phyloP scores from a whole-genome alignment of 371 early-diverging fungal genomes.

The Rhizopus stolonifer region DNA sequence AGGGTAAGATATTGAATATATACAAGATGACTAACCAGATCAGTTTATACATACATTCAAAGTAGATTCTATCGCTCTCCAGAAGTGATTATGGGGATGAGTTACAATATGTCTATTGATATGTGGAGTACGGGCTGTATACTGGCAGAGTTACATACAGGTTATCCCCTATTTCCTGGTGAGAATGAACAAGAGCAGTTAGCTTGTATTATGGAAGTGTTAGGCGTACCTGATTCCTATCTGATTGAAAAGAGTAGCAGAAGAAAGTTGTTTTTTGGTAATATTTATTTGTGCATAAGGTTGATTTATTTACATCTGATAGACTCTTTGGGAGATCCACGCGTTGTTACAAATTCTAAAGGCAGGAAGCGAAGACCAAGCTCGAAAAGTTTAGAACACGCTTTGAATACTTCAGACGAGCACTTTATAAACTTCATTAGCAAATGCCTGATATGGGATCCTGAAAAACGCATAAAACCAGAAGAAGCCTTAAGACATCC shows the following conservation, averaged over 20 bases:
- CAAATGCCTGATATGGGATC: constrained; percentile 87
- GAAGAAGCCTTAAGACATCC: constrained; percentile 74
- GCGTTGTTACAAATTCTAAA: constrained; percentile 76
- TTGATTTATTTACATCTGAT: constrained; percentile 26
- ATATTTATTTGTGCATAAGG: constrained; percentile 46
- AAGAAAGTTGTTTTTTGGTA: constrained; percentile 82
- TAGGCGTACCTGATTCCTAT: constrained; percentile 75
- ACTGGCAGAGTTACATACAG: constrained; percentile 88
- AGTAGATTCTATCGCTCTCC: constrained; percentile 97
- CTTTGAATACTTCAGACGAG: constrained; percentile 68
- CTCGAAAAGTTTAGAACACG: constrained; percentile 67
- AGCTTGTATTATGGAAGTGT: constrained; percentile 87
- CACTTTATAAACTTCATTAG: constrained; percentile 81
- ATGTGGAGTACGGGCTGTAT: constrained; percentile 99
- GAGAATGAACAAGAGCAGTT: constrained; percentile 94
- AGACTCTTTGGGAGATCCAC: constrained; percentile 67
- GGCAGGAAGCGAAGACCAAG: constrained; percentile 80
- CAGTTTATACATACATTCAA: constrained; percentile 94
- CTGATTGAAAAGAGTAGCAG: constrained; percentile 74
- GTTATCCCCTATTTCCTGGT: constrained; percentile 91
- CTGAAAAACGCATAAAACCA: constrained; percentile 79
- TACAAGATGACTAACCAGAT: neutral
- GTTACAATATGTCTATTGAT: constrained; percentile 89
- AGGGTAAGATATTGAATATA: constrained; percentile 18
- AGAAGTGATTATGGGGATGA: constrained; percentile 89